Evolutionary conservation across 805 yeast genomes (phyloP).

Genomic region (Myxozyma mucilagina): DNA sequence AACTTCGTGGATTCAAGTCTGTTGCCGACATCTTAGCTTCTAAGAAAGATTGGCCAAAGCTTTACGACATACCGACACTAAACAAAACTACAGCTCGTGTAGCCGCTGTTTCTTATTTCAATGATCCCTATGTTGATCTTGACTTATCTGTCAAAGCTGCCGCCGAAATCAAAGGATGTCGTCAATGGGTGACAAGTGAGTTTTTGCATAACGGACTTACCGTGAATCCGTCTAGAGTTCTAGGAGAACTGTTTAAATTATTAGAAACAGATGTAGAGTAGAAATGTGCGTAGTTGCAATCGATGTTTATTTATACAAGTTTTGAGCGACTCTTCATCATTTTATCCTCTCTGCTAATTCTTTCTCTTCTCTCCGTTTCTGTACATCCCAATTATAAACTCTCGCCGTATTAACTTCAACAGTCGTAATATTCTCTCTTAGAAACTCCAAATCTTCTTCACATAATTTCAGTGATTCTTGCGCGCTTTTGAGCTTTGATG

Average conservation of each 20-base stretch:
- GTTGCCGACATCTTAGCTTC: constrained; percentile 42
- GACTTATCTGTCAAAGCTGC: constrained; percentile 44
- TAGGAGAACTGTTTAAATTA: constrained; percentile 43
- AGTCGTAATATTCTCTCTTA: constrained; percentile 88
- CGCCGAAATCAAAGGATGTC: constrained; percentile 41
- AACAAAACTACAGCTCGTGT: constrained; percentile 29
- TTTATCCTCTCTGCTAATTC: constrained; percentile 4
- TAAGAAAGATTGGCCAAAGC: constrained; percentile 42
- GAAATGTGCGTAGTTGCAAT: background rate
- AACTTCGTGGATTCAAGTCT: constrained; percentile 44
- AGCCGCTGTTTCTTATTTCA: constrained; percentile 31
- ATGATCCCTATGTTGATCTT: constrained; percentile 48
- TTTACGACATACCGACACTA: constrained; percentile 44
- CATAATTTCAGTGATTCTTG: constrained; percentile 58
- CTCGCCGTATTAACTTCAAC: constrained; percentile 98
- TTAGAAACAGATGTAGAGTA: constrained; percentile 45
- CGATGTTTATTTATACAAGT: background rate
- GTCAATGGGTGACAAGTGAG: constrained; percentile 48
- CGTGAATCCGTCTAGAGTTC: constrained; percentile 43
- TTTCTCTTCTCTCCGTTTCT: constrained; percentile 35
- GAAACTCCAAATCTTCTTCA: constrained; percentile 80
- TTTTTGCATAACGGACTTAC: constrained; percentile 49
- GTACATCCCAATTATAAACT: constrained; percentile 43
- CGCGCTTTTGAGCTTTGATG: constrained; percentile 63
- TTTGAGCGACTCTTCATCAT: background rate